These are phyloP conservation scores for Colletotrichum phormii DNA, from an alignment of 2,329 filamentous ascomycete genomes.

Conservation along the genomic window DNA sequence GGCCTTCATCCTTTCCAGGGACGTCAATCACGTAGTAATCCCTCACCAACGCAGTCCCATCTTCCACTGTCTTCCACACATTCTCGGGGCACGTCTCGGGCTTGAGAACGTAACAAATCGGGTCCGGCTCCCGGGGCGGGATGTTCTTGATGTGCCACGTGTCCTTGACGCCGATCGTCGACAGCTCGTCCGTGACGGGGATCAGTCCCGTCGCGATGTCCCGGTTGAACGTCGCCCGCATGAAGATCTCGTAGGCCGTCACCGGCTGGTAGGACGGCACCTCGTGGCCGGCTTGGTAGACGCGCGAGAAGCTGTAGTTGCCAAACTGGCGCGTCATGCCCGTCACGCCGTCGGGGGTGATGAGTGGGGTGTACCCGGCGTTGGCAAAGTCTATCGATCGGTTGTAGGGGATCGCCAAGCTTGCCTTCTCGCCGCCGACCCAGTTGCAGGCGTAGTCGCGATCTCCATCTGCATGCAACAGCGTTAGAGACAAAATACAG, in stretches of 20 bases:
- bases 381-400: slow-evolving; percentile 60
- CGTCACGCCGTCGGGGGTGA: slow-evolving; percentile 72
- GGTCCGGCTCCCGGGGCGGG: slow-evolving; percentile 56
- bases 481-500: neutral
- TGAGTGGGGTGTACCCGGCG: slow-evolving; percentile 74
- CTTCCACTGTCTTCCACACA: slow-evolving; percentile 62
- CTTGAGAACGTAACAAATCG: slow-evolving; percentile 70
- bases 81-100: slow-evolving; percentile 67
- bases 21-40: slow-evolving; percentile 46
- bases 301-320: slow-evolving; percentile 71
- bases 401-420: slow-evolving; percentile 60
- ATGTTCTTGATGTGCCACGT: slow-evolving; percentile 61
- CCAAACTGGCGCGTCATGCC: slow-evolving; percentile 77
- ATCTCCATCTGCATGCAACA: slow-evolving; percentile 51
- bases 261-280: slow-evolving; percentile 64
- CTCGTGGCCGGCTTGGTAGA: slow-evolving; percentile 69
- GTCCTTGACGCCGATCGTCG: slow-evolving; percentile 43
- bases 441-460: slow-evolving; percentile 61
- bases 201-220: slow-evolving; percentile 64
- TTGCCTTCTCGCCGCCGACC: slow-evolving; percentile 73
- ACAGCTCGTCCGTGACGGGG: slow-evolving; percentile 51
- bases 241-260: slow-evolving; percentile 61
- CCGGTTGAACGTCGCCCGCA: slow-evolving; percentile 61
- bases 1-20: neutral
- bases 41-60: slow-evolving; percentile 62